Percentiles rank a stretch among this genome's conserved stretches.
Evolutionary conservation across 1,284 basidiomycete species (phyloP).

Genomic region (Golubevia sp.): DNA sequence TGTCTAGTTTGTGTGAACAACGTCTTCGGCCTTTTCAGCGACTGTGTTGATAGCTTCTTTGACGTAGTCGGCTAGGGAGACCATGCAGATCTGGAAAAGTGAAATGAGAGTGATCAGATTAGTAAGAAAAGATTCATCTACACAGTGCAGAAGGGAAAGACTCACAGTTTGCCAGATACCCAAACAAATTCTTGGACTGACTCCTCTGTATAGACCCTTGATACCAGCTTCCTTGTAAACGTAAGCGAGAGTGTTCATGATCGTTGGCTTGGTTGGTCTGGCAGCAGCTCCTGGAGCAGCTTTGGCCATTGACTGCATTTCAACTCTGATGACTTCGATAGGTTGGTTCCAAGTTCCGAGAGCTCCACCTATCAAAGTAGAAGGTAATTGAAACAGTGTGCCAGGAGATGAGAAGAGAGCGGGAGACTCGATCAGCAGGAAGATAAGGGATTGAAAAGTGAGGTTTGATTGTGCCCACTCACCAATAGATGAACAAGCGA

Average conservation of each 20-base stretch:
- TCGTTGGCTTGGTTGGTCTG: constrained; percentile 84
- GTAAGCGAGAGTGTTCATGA: constrained; percentile 81
- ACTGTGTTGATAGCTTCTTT: constrained; percentile 28
- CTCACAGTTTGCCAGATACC: constrained; percentile 87
- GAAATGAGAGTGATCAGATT: background rate
- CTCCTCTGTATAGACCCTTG: constrained; percentile 95
- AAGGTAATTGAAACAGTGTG: background rate
- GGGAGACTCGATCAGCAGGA: background rate
- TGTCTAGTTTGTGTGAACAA: background rate
- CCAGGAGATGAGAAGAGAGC: background rate
- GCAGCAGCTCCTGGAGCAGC: constrained; percentile 70
- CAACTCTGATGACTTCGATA: constrained; percentile 93
- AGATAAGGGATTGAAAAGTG: background rate
- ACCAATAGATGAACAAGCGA: constrained; percentile 82
- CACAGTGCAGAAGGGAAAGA: constrained; percentile 14
- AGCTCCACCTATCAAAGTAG: constrained; percentile 70
- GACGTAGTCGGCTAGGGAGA: constrained; percentile 93
- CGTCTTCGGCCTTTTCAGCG: background rate
- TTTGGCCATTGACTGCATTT: constrained; percentile 99
- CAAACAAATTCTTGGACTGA: constrained; percentile 92
- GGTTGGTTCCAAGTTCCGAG: constrained; percentile 99
- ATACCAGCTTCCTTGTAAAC: constrained; percentile 97
- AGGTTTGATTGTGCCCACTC: background rate
- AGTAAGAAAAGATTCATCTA: background rate
- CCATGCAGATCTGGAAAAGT: constrained; percentile 80